A percentile compares a stretch with the other conserved stretches of the same genome.
Conservation (phyloP, 768 basidiomycete species). For the Melanogaster broomeanus region DNA sequence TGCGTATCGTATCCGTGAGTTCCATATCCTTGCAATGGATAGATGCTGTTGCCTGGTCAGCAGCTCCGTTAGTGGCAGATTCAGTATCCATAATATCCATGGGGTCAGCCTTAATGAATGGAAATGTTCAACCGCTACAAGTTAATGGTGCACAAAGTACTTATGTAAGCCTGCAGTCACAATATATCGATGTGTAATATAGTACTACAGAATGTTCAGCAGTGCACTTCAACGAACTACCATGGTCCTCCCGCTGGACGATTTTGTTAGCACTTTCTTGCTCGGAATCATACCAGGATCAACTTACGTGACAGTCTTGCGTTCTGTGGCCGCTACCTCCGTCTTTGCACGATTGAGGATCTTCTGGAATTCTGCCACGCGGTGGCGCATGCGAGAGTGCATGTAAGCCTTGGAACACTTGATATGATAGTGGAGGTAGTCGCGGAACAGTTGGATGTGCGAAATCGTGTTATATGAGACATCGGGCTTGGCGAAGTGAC, state of each 20-base stretch:
- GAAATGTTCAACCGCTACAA: no score
- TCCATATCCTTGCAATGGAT: not conserved
- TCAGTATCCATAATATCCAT: conserved; percentile 27
- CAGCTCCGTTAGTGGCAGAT: not conserved
- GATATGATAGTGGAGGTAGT: conserved; percentile 99
- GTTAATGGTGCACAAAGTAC: no score
- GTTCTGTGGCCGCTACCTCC: conserved; percentile 76
- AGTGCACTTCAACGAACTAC: conserved; percentile 43
- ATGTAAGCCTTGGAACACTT: conserved; percentile 99
- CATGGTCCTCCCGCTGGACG: conserved; percentile 58
- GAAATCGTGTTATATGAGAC: conserved; percentile 82
- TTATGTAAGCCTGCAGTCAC: no score
- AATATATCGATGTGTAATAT: not conserved
- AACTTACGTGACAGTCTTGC: conserved; percentile 86
- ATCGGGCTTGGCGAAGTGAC: conserved; percentile 79
- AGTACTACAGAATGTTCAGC: not conserved
- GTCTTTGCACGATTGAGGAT: conserved; percentile 95
- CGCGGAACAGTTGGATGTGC: conserved; percentile 94
- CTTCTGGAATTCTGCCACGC: conserved; percentile 95
- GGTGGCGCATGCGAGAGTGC: conserved; percentile 94
- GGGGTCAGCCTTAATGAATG: no score
- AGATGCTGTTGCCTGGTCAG: not conserved
- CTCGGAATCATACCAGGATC: not conserved
- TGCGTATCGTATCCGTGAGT: conserved; percentile 43
- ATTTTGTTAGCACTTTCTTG: conserved; percentile 9